Base-by-base conservation (phyloP, 768 basidiomycete species). In the Pleurotus sapidus region DNA sequence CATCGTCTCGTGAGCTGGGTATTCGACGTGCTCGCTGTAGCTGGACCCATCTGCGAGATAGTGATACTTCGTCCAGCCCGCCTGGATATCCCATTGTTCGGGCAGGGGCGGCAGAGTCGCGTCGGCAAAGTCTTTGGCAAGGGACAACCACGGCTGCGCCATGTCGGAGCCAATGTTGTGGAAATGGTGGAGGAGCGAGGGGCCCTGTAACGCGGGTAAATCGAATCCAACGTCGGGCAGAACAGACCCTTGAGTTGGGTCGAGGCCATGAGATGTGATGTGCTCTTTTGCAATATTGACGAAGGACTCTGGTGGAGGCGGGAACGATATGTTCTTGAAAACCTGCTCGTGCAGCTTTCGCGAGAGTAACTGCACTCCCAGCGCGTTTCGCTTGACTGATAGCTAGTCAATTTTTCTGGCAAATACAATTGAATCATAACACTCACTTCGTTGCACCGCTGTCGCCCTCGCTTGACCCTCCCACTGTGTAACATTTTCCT, bases 31-130 rank as follows among this genome's bases (percentile, higher is more conserved):
- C 65, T 93, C 88, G 65, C 77, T 81, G 70, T 86, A 89, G 64
- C 87, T 84, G 18, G 87, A 85, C 1, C 95, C 95, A 64, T 96
- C 93, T 1, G 80, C 60, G 49, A 74, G 76, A 65, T 83, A 74
- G 59, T 84, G 66, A 65, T 98, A 98, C 64, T 88, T 88, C 2
- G 92, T 95, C 97, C 96, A 98, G 11, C 96, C 96, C 0, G 88
- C 77, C 69, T 83, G 72, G 47, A 65, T 62, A 24, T 71, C 65
- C 65, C 66, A 71, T 39, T 69, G 60, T 15, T 68, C 60, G 60
- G 78, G 54, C 37, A 48, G 24, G 7, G 63, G 63, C 3, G 63
- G 63, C 15, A 64, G 50, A 15, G 48, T 12, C 6, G 57, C 38
- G 14, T 20, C 9, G 3, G 63, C 57, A 43, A 62, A 60, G 6